A percentile compares a stretch with the other conserved stretches of the same genome.
Conservation (phyloP, 2,329 filamentous ascomycete genomes). For the Chrysoporthe austroafricana region DNA sequence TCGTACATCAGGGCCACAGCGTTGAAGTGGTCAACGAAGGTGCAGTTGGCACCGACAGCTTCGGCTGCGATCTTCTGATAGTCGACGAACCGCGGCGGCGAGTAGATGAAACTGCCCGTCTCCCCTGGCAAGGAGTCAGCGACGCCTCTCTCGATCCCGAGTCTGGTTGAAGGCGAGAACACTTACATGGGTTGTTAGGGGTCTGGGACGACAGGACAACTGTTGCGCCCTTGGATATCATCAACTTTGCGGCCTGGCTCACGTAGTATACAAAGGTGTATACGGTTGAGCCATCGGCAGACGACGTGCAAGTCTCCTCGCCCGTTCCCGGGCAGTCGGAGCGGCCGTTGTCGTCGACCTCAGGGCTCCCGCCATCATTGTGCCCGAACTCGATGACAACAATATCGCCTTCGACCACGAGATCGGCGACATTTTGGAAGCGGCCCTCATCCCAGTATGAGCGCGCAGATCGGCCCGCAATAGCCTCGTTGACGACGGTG, state of each 20-base stretch:
- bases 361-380: slow-evolving; percentile 66
- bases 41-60: slow-evolving; percentile 47
- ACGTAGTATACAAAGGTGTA: slow-evolving; percentile 39
- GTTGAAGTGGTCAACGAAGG: slow-evolving; percentile 62
- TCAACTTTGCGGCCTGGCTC: slow-evolving; percentile 35
- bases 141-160: too few relatives aligned
- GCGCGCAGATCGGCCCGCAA: slow-evolving; percentile 64
- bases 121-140: slow-evolving; percentile 50
- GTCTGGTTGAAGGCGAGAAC: background rate
- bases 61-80: slow-evolving; percentile 48
- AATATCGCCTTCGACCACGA: slow-evolving; percentile 59
- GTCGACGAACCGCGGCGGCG: slow-evolving; percentile 57
- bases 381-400: slow-evolving; percentile 73
- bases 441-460: slow-evolving; percentile 65
- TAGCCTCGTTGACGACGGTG: slow-evolving; percentile 62
- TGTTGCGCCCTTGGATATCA: slow-evolving; percentile 58
- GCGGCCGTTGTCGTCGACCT: slow-evolving; percentile 60
- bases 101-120: slow-evolving; percentile 51
- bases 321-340: slow-evolving; percentile 59
- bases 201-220: slow-evolving; percentile 64
- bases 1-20: slow-evolving; percentile 57
- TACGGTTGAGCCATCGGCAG: slow-evolving; percentile 36
- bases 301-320: slow-evolving; percentile 53
- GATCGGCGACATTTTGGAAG: slow-evolving; percentile 57
- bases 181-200: slow-evolving; percentile 56